Evolutionary conservation across 2,329 filamentous ascomycete species (phyloP).

Genomic region (Diaporthe sp.): DNA sequence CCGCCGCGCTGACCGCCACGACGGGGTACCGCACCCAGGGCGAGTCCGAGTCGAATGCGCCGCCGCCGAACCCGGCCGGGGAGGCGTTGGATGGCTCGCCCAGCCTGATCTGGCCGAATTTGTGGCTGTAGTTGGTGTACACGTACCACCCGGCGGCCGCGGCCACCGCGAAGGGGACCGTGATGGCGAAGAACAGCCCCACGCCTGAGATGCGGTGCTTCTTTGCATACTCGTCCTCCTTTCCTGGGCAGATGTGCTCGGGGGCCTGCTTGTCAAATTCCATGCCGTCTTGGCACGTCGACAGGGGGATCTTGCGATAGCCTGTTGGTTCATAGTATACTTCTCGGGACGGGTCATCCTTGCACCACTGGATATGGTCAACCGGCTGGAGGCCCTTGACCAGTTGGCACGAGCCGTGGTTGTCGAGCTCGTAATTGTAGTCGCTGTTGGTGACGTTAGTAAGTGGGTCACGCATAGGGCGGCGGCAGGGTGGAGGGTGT

Average conservation of each 20-base stretch:
- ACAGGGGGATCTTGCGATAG: constrained; percentile 90
- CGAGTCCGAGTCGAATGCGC: constrained; percentile 76
- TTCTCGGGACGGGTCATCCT: constrained; percentile 74
- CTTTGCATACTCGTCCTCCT: constrained; percentile 84
- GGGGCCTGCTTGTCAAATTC: constrained; percentile 79
- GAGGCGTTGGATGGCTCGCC: constrained; percentile 70
- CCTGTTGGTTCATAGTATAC: constrained; percentile 90
- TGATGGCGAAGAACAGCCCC: constrained; percentile 87
- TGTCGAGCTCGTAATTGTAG: constrained; percentile 90
- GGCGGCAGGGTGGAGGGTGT: neutral
- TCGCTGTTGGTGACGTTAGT: constrained; percentile 70
- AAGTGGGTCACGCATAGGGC: neutral
- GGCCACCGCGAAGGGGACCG: constrained; percentile 81
- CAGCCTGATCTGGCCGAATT: constrained; percentile 92
- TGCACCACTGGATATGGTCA: constrained; percentile 65
- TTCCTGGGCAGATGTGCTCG: constrained; percentile 78
- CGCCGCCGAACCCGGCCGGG: constrained; percentile 51
- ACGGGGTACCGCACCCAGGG: constrained; percentile 88
- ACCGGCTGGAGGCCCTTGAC: constrained; percentile 79
- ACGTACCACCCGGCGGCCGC: constrained; percentile 85
- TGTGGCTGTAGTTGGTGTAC: constrained; percentile 86
- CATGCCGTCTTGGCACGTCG: constrained; percentile 83
- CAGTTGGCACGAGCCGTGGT: constrained; percentile 81
- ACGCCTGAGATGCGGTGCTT: constrained; percentile 79
- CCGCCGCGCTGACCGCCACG: constrained; percentile 75